Base-by-base conservation (phyloP, 257 asterid genomes). In the Ballota nigra region DNA sequence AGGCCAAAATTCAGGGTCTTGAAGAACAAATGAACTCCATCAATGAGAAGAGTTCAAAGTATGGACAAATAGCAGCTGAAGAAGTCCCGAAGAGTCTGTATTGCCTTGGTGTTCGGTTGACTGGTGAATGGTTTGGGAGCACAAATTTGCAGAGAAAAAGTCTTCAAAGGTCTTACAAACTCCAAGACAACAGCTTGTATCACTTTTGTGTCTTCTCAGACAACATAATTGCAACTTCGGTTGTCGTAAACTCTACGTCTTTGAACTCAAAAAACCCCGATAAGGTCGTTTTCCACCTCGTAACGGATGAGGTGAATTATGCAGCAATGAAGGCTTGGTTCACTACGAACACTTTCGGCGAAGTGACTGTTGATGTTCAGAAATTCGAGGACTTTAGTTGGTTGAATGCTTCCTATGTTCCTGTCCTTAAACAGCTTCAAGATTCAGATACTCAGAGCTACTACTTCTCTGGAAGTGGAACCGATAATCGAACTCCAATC, bases 281-380 rank as follows among this genome's bases (percentile, higher is more conserved):
- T 18, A 73, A 60, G 58, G 76, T 83, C 8, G 86, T 88, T 66
- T 88, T 86, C 80, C 95, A 88, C 74, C 79, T 88, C 11, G 83
- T 88, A 12, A 88, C 95, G 0, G 91, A 86, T 26, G 89, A 86
- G 56, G 91, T 88, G 69, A 88, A 82, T 59, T 75, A 80, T 38
- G 89, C 72, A n/a, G 86, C 95, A 38, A 88, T 88, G 95, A 78
- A 72, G 80, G 91, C 95, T 22, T 86, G 95, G 95, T 86, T 88
- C 74, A 57, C 85, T 4, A 72, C 79, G 84, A 88, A 88, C 24
- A 57, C 68, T 51, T 84, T 83, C 47, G 70, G 73, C 3, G 91
- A 89, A 8, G 86, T 84, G 5, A 82, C 87, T 0, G 85, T 88
- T 19, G 85, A 82, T 19, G 85, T 88, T 56, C 86, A 83, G 68